Conservation (phyloP, 2,329 filamentous ascomycete species). For the Arthrobotrys entomopaga region DNA sequence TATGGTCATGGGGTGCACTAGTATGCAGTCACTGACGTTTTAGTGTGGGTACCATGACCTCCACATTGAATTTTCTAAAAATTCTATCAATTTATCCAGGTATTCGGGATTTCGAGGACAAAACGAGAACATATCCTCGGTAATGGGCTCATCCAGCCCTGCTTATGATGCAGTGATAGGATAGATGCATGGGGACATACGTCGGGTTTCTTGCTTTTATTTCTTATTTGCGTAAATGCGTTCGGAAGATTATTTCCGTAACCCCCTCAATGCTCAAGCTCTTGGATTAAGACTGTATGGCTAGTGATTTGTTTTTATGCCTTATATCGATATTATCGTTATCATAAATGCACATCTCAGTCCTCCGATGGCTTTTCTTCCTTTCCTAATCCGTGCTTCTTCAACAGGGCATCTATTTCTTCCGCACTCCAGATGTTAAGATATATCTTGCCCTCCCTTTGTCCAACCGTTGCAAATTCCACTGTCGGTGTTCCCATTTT, state of each 20-base stretch:
- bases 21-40: conserved; percentile 1
- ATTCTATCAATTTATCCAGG: conserved; percentile 17
- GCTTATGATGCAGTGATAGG: no score
- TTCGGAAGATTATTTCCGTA: not conserved
- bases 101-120: conserved; percentile 4
- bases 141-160: conserved; percentile 2
- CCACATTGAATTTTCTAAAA: not conserved
- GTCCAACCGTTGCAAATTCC: conserved; percentile 97
- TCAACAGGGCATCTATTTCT: conserved; percentile 91
- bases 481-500: conserved; percentile 68
- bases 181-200: no score
- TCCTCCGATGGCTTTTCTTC: conserved; percentile 77
- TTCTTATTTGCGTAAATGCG: not conserved
- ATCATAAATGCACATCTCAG: conserved; percentile 50
- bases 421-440: conserved; percentile 97
- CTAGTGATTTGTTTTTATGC: conserved; percentile 28
- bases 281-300: conserved; percentile 42
- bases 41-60: conserved; percentile 22
- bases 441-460: conserved; percentile 96
- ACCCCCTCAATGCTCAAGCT: conserved; percentile 8
- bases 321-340: conserved; percentile 2
- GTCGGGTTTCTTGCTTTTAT: not conserved
- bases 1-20: conserved; percentile 49
- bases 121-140: not conserved
- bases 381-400: conserved; percentile 95